Evolutionary conservation across 176 grass and related monocot species (phyloP), one percentile per base, ranked within the genome.

Genomic region (Phyllostachys edulis): DNA sequence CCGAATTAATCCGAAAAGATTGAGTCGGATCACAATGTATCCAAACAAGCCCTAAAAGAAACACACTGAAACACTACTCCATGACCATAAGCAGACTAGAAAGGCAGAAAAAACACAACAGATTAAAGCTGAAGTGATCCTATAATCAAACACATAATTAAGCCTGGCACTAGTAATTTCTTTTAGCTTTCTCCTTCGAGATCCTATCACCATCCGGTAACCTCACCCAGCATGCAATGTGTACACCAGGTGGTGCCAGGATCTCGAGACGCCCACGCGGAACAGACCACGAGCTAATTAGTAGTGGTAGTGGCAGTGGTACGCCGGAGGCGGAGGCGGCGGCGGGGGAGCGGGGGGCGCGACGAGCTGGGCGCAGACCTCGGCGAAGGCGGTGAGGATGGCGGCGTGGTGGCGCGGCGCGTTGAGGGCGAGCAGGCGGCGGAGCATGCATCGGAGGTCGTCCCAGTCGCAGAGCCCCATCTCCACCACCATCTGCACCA

Each of bases 401-500:
- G 92, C 88, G 73, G 94, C 90, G 87, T 98, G 95, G 87, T 98
- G 93, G 62, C 88, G 88, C 11, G 95, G 90, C 56, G 95, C 90
- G 91, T 98, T 98, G 74, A 98, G 95, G 3, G 87, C 89, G n/a
- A 98, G 95, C 40, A 98, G 94, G 77, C 95, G 92, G 85, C 87
- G 92, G 61, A 95, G 92, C 83, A 98, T 87, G 76, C 89, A 79
- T 56, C 93, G 89, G n/a, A 98, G 88, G 41, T 92, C 92, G 26
- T 98, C 92, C 95, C 92, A 98, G 17, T 67, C 70, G 54, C 92
- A 92, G 0, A 98, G 90, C 87, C 87, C 95, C 92, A 88, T 95
- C 92, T 98, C 95, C 26, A 93, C 78, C 55, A 98, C 94, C 92
- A 98, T 98, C 82, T 94, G 95, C 44, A 87, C 67, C 95, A 98